Conservation (phyloP, 441 rosid species). For the Pelargonium myrrhifolium region DNA sequence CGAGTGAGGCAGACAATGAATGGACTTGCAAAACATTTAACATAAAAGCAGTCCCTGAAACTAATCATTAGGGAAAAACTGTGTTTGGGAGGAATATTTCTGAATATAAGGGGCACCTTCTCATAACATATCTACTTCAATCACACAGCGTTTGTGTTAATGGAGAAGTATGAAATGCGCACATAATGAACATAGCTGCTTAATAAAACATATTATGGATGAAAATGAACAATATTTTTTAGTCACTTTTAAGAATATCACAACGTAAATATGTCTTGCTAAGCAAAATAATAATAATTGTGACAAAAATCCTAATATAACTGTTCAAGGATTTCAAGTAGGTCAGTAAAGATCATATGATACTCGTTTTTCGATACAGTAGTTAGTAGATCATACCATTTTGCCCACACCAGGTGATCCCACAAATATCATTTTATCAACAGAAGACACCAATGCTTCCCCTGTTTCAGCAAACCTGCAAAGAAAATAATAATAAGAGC, state of each 20-base stretch:
- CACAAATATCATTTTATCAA: conserved; percentile 90
- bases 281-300: not conserved
- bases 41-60: not conserved
- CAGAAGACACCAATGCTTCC: conserved; percentile 87
- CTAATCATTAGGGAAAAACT: not conserved
- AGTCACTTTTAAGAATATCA: not conserved
- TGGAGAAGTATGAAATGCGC: not conserved
- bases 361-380: not conserved
- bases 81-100: not conserved
- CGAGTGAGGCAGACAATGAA: conserved; percentile 1
- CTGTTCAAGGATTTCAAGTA: not conserved
- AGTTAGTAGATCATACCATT: conserved; percentile 45
- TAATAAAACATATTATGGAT: not conserved
- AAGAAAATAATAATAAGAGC: conserved; percentile 21
- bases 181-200: not conserved
- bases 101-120: not conserved
- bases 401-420: conserved; percentile 96
- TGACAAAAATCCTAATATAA: not conserved
- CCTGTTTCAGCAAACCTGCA: conserved; percentile 90
- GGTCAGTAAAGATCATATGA: not conserved
- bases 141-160: not conserved
- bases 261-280: not conserved
- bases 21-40: not conserved
- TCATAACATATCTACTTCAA: not conserved
- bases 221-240: not conserved